Conservation (phyloP, 495 filamentous ascomycete genomes). For the Aspergillus asperescens region DNA sequence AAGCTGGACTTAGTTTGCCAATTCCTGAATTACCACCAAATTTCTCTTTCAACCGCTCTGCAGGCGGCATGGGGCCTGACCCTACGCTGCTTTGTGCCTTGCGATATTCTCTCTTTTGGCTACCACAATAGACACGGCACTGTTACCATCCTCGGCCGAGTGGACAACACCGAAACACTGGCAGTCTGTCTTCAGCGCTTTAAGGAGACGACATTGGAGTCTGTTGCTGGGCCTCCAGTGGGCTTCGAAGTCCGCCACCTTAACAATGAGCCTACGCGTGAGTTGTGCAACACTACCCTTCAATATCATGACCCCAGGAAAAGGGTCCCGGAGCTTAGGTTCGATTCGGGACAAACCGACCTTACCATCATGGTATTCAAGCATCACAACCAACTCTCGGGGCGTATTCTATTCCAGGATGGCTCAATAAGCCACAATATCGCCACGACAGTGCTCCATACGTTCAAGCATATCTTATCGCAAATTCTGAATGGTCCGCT, state of each 20-base stretch:
- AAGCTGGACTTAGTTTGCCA: not conserved
- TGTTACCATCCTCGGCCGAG: not conserved
- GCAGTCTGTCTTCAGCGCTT: not conserved
- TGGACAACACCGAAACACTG: constrained; percentile 1
- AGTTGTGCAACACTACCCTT: not conserved
- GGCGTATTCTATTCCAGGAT: not conserved
- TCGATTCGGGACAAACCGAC: not conserved
- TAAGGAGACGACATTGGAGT: not conserved
- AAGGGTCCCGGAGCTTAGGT: no score
- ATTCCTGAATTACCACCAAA: not conserved
- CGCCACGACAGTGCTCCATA: not conserved
- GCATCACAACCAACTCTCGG: not conserved
- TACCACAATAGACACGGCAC: not conserved
- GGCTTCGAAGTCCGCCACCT: not conserved
- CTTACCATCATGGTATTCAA: not conserved
- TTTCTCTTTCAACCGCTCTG: not conserved
- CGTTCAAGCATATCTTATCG: not conserved
- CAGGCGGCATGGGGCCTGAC: constrained; percentile 1
- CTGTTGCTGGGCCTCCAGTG: not conserved
- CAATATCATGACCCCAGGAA: not conserved
- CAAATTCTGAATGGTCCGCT: not conserved
- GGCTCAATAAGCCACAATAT: not conserved
- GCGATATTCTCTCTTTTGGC: not conserved
- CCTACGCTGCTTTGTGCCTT: not conserved
- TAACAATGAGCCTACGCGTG: not conserved